A percentile compares a stretch with the other conserved stretches of the same genome.
phyloP scores from a whole-genome alignment of 1,284 basidiomycete genomes.

The Exobasidium cylindrosporum region DNA sequence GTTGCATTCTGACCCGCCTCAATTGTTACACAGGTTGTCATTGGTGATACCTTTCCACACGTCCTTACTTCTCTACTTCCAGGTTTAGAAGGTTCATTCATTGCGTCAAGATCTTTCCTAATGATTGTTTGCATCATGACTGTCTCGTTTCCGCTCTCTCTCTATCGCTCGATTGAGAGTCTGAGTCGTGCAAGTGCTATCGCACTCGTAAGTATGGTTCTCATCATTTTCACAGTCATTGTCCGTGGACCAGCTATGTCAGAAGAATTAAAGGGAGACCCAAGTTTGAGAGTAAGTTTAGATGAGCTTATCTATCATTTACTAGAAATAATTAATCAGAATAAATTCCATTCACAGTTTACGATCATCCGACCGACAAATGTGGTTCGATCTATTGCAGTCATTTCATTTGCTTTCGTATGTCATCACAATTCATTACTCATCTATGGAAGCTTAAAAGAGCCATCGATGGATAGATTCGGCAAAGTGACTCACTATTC shows the following conservation, averaged over 20 bases:
- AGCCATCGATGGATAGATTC: constrained; percentile 92
- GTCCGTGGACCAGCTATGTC: constrained; percentile 80
- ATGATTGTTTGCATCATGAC: constrained; percentile 63
- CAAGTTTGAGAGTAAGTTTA: constrained; percentile 15
- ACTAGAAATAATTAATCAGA: constrained; percentile 54
- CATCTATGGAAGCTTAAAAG: constrained; percentile 88
- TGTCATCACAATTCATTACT: constrained; percentile 55
- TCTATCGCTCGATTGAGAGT: constrained; percentile 96
- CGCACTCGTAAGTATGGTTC: constrained; percentile 74
- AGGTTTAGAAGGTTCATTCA: constrained; percentile 69
- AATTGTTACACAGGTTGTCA: constrained; percentile 26
- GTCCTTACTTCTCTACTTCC: constrained; percentile 87
- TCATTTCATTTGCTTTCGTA: constrained; percentile 55
- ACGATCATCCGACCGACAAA: constrained; percentile 77
- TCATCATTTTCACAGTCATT: constrained; percentile 85
- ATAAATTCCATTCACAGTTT: too few relatives aligned
- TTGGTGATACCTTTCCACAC: constrained; percentile 86
- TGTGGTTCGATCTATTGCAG: constrained; percentile 48
- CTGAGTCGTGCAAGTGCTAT: constrained; percentile 87
- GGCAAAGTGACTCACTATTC: constrained; percentile 77
- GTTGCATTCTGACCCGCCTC: background rate
- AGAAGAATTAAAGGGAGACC: constrained; percentile 70
- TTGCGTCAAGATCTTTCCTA: constrained; percentile 78
- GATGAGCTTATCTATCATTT: background rate
- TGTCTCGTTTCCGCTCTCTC: constrained; percentile 82